Evolutionary conservation across 2,329 filamentous ascomycete genomes (phyloP), one percentile per base, ranked within the genome.

Genomic region (Talaromyces albobiverticillius): DNA sequence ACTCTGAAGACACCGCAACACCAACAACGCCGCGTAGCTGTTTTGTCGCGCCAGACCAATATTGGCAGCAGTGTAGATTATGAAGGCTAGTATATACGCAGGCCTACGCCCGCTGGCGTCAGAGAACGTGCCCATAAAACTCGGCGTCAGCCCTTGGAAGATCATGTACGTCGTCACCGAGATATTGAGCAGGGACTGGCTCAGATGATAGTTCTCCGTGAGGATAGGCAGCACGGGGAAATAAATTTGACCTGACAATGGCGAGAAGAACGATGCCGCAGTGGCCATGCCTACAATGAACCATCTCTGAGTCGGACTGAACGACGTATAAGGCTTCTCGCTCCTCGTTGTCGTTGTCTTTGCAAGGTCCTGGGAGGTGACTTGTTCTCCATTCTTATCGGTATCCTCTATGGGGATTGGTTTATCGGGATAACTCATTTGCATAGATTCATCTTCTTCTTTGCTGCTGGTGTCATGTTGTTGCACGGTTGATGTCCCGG

Each of bases 1-100:
- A 29, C 82, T 84, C 62, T 88, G 85, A 3, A 87, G 55, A 70
- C 82, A 83, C 0, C 85, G 78, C 8, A 88, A 69, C 2, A 86
- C 73, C 29, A 88, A 64, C 18, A 88, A 69, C 0, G 83, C 80
- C 1, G 76, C 74, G 52, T 81, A 84, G 62, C 79, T 74, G 26
- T 78, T 71, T 61, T 85, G 82, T n/a, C 85, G 63, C 13, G 82
- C 82, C 2, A 86, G 70, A 0, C 81, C 82, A 23, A 85, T 81
- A 61, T 83, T 84, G 55, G 80, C 82, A 43, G 71, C 69, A 0
- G 83, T 64, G 60, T 83, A 85, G 32, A 85, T 47, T 2, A 48
- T 50, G 25, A 58, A 58, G 7, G 53, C 53, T 3, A 85, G 64
- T 22, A 85, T 74, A 57, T 83, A 85, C 3, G 83, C 82, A 0